These are phyloP conservation scores for Rhodotorula sp. DNA, from an alignment of 1,284 basidiomycete species.

Conservation along the genomic window DNA sequence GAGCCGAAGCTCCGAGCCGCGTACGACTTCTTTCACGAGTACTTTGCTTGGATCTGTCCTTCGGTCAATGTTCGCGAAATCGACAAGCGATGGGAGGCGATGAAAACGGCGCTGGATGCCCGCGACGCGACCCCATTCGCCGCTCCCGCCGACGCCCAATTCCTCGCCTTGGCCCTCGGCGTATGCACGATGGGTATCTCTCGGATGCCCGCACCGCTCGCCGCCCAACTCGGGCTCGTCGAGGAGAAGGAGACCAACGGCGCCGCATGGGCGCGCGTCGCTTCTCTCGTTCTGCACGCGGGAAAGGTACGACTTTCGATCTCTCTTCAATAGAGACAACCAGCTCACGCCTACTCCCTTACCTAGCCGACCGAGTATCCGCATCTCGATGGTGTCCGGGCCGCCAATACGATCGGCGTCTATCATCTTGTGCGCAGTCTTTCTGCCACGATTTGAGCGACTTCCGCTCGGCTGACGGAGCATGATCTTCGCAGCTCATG, in stretches of 20 bases:
- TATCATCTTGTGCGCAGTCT: conserved; percentile 9
- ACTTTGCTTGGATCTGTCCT: conserved; percentile 2
- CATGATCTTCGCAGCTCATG: conserved; percentile 11
- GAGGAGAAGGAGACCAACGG: conserved; percentile 13
- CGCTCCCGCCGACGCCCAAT: conserved; percentile 11
- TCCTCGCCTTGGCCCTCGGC: conserved; percentile 11
- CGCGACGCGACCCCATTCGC: not conserved
- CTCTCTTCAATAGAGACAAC: too few relatives aligned
- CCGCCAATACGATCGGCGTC: conserved; percentile 7
- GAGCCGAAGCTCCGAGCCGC: not conserved
- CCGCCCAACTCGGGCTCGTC: not conserved
- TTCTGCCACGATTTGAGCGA: not conserved
- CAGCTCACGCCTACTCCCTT: not conserved
- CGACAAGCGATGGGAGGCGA: conserved; percentile 1
- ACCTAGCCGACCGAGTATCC: conserved; percentile 22
- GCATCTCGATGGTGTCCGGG: conserved; percentile 14
- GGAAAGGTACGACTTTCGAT: not conserved
- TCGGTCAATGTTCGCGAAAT: conserved; percentile 2
- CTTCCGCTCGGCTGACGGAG: not conserved
- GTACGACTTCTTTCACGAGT: conserved; percentile 7
- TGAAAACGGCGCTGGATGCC: not conserved
- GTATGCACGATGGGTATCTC: conserved; percentile 22
- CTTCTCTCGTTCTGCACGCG: conserved; percentile 6
- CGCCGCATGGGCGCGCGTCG: conserved; percentile 20
- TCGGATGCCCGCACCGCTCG: conserved; percentile 21